Evolutionary conservation across 2,329 filamentous ascomycete genomes (phyloP).

Genomic region (Fragosphaeria purpurea): DNA sequence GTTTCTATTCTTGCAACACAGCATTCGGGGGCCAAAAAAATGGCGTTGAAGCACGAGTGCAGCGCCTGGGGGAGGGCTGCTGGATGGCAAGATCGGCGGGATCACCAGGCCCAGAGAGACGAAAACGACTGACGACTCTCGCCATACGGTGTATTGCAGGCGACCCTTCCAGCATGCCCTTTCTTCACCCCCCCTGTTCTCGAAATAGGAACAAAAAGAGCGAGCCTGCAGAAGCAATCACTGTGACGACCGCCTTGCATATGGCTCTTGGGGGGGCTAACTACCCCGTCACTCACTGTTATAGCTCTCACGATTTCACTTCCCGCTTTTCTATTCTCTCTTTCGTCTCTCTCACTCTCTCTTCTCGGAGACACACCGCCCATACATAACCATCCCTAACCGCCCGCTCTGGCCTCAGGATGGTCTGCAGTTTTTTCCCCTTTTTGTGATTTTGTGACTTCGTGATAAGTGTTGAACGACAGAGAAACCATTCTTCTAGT

Average conservation of each 20-base stretch:
- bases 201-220: neutral
- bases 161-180: too few relatives aligned
- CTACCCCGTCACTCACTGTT: neutral
- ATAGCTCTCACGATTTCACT: neutral
- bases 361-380: slow-evolving; percentile 6
- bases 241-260: slow-evolving; percentile 15
- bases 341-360: neutral
- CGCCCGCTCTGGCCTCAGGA: slow-evolving; percentile 28
- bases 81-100: neutral
- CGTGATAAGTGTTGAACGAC: slow-evolving; percentile 11
- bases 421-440: slow-evolving; percentile 26
- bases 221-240: slow-evolving; percentile 11
- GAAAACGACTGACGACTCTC: too few relatives aligned
- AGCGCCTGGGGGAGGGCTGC: neutral
- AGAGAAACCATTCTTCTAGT: slow-evolving; percentile 14
- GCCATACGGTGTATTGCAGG: too few relatives aligned
- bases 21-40: too few relatives aligned
- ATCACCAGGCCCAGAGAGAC: too few relatives aligned
- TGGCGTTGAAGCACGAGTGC: neutral
- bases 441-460: slow-evolving; percentile 27
- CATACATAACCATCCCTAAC: slow-evolving; percentile 41
- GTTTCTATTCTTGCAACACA: slow-evolving; percentile 2
- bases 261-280: slow-evolving; percentile 8
- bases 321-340: neutral
- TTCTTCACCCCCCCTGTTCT: neutral